Conservation (phyloP, 192 early-diverging fungal species). For the Phycomyces nitens region DNA sequence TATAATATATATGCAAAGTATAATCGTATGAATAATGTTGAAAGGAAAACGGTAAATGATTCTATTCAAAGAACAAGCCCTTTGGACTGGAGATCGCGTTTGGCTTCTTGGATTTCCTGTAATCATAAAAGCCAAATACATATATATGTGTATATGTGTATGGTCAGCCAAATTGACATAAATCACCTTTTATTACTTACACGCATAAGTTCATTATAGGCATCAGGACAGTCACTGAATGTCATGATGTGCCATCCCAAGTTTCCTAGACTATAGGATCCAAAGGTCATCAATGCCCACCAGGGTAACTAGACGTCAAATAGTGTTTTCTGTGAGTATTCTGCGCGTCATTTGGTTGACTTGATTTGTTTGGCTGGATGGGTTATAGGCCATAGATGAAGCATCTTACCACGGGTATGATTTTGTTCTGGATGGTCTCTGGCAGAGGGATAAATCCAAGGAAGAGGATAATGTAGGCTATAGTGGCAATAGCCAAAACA, state of each 20-base stretch:
- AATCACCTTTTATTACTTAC: constrained; percentile 42
- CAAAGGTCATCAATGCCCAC: constrained; percentile 79
- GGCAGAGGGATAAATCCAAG: constrained; percentile 46
- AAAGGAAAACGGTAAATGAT: too few relatives aligned
- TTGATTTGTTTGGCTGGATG: neutral
- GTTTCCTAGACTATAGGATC: constrained; percentile 83
- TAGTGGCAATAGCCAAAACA: constrained; percentile 37
- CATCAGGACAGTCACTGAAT: constrained; percentile 92
- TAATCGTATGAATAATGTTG: too few relatives aligned
- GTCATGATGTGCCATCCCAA: constrained; percentile 84
- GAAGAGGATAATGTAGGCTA: constrained; percentile 41
- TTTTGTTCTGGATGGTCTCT: constrained; percentile 44
- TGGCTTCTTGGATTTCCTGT: constrained; percentile 84
- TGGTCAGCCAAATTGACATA: too few relatives aligned
- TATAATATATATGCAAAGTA: too few relatives aligned
- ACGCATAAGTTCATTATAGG: constrained; percentile 74
- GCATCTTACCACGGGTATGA: constrained; percentile 48
- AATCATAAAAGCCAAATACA: constrained; percentile 1
- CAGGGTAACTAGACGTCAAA: constrained; percentile 59
- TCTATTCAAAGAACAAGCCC: constrained; percentile 62
- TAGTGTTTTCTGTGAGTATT: constrained; percentile 1
- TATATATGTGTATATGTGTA: too few relatives aligned
- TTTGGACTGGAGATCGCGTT: constrained; percentile 70
- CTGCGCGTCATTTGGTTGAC: neutral
- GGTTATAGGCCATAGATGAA: neutral